Evolutionary conservation across 352 stramenopile genomes (phyloP).

Genomic region (Pythium vanterpoolii): DNA sequence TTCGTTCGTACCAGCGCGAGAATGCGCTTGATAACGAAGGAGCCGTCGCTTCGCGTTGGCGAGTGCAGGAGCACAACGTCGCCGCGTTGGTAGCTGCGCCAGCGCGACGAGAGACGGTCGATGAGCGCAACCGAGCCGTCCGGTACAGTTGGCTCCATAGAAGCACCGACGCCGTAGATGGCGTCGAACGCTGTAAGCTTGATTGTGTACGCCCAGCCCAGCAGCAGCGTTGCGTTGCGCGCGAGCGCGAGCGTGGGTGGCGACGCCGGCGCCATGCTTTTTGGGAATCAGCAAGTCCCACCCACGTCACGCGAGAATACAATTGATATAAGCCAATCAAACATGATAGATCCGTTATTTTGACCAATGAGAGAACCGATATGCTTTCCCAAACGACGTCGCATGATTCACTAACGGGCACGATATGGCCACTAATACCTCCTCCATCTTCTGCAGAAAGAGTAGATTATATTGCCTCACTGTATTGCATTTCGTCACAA

Average conservation of each 20-base stretch:
- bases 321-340: slow-evolving; percentile 11
- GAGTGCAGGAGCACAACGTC: slow-evolving; percentile 85
- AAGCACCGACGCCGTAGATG: slow-evolving; percentile 81
- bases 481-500: not conserved
- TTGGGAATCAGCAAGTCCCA: not conserved
- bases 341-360: no score
- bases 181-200: slow-evolving; percentile 75
- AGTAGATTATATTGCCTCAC: not conserved
- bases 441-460: not conserved
- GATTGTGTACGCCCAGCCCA: slow-evolving; percentile 53
- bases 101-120: slow-evolving; percentile 68
- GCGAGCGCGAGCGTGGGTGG: slow-evolving; percentile 5
- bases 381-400: no score
- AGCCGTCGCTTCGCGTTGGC: slow-evolving; percentile 61
- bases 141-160: slow-evolving; percentile 79
- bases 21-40: slow-evolving; percentile 87
- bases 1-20: slow-evolving; percentile 54
- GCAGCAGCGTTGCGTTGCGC: slow-evolving; percentile 54
- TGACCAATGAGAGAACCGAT: no score
- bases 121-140: slow-evolving; percentile 83
- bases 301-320: no score
- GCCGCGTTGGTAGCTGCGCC: slow-evolving; percentile 57
- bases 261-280: not conserved
- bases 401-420: no score
- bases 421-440: not conserved